A percentile compares a stretch with the other conserved stretches of the same genome.
phyloP scores from a whole-genome alignment of 345 rosid genomes.

The Excoecaria agallocha region DNA sequence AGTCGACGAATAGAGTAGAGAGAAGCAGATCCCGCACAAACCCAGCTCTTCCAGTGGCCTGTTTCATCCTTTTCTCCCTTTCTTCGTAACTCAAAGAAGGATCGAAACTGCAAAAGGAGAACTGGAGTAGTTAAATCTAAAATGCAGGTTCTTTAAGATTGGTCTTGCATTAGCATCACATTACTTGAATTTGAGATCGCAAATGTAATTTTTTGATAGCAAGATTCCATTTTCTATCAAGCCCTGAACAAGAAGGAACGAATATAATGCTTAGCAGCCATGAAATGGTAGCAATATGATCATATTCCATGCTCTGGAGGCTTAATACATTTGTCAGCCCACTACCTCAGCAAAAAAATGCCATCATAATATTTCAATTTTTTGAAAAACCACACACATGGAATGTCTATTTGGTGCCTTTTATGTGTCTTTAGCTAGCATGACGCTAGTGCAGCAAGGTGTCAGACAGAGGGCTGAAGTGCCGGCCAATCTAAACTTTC shows the following conservation, averaged over 20 bases:
- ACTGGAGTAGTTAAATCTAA: neutral
- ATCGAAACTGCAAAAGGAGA: slow-evolving; percentile 43
- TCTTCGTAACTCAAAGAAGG: slow-evolving; percentile 57
- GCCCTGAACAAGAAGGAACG: neutral
- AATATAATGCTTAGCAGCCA: too few species aligned
- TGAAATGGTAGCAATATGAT: neutral
- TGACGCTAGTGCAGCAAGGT: too few species aligned
- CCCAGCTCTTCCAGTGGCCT: slow-evolving; percentile 51
- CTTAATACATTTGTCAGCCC: too few species aligned
- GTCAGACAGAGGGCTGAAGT: too few species aligned
- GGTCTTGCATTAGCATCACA: neutral
- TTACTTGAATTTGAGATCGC: neutral
- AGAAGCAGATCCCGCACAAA: slow-evolving; percentile 52
- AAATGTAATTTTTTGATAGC: neutral
- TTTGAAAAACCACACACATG: too few species aligned
- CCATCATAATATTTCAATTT: too few species aligned
- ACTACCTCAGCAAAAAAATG: too few species aligned
- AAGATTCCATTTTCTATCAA: neutral
- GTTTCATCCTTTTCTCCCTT: slow-evolving; percentile 49
- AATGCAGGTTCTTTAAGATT: neutral
- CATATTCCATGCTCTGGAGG: neutral
- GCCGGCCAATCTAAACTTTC: too few species aligned
- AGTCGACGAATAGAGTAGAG: slow-evolving; percentile 39
- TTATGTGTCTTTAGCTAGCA: too few species aligned
- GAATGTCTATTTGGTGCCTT: too few species aligned